Percentiles rank a stretch among this genome's conserved stretches.
Conservation (phyloP, 139 green algal genomes). For the Micractinium sp. region DNA sequence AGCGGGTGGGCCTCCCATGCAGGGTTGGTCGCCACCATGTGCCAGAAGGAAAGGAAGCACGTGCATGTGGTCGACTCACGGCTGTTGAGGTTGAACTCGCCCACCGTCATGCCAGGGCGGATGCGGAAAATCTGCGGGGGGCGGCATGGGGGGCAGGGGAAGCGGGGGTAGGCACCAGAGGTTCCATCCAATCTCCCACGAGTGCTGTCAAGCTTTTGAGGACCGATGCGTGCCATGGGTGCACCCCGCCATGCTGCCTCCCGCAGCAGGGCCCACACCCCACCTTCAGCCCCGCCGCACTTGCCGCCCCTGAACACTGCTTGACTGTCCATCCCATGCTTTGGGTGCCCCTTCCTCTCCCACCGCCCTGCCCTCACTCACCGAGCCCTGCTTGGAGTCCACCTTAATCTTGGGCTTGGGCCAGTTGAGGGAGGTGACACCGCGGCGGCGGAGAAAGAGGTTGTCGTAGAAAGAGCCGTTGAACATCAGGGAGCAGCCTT, state of each 20-base stretch:
- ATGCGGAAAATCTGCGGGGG: constrained; percentile 36
- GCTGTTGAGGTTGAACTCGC: constrained; percentile 45
- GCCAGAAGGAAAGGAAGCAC: too few relatives aligned
- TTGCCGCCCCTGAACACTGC: not conserved
- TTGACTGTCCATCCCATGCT: not conserved
- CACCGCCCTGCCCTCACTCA: not conserved
- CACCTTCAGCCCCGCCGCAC: not conserved
- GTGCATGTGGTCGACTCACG: not conserved
- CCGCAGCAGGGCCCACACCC: not conserved
- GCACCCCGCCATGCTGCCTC: too few relatives aligned
- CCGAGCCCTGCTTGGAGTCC: constrained; percentile 40
- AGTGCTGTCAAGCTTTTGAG: not conserved
- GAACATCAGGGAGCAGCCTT: constrained; percentile 50
- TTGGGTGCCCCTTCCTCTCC: not conserved
- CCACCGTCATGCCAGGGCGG: not conserved
- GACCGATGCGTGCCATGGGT: too few relatives aligned
- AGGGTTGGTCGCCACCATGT: not conserved
- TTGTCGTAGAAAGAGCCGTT: constrained; percentile 75
- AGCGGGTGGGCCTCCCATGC: not conserved
- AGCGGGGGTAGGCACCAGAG: not conserved
- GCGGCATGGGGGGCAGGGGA: not conserved
- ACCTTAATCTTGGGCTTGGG: constrained; percentile 89
- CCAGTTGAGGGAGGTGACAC: constrained; percentile 70
- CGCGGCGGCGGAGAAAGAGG: constrained; percentile 49
- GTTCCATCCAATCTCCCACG: not conserved